Percentiles rank a stretch among this genome's conserved stretches.
phyloP scores from a whole-genome alignment of 2,329 filamentous ascomycete genomes.

The Gnomoniopsis sp. region DNA sequence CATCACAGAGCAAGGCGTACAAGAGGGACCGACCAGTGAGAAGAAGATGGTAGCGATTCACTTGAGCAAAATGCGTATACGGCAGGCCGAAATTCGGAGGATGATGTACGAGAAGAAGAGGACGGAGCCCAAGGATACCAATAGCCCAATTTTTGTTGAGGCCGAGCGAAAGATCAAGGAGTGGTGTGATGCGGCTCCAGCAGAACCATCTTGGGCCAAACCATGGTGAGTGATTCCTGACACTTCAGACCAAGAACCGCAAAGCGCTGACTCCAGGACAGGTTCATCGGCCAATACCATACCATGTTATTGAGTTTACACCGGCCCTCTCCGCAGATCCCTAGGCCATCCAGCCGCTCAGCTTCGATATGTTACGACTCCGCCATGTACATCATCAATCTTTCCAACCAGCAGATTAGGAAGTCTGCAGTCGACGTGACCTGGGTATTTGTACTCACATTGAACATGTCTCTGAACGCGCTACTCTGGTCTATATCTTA shows the following conservation, averaged over 20 bases:
- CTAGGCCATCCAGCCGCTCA: conserved; percentile 75
- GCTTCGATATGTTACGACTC: conserved; percentile 82
- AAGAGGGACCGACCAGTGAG: conserved; percentile 67
- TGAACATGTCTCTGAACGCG: conserved; percentile 91
- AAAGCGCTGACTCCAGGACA: conserved; percentile 29
- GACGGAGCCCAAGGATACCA: conserved; percentile 70
- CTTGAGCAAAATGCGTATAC: conserved; percentile 84
- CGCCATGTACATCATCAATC: conserved; percentile 74
- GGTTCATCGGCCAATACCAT: conserved; percentile 70
- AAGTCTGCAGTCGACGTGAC: conserved; percentile 77
- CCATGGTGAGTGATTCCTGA: conserved; percentile 59
- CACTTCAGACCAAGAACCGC: conserved; percentile 11
- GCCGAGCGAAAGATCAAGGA: conserved; percentile 76
- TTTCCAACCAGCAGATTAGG: conserved; percentile 77
- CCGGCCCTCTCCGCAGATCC: conserved; percentile 87
- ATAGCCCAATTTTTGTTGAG: conserved; percentile 79
- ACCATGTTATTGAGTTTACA: conserved; percentile 87
- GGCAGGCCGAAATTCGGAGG: conserved; percentile 84
- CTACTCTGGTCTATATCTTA: conserved; percentile 91
- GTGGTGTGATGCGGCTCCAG: conserved; percentile 76
- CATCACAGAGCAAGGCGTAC: conserved; percentile 75
- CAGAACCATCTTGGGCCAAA: conserved; percentile 68
- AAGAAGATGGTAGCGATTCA: conserved; percentile 90
- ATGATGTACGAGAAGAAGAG: conserved; percentile 83
- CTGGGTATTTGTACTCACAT: conserved; percentile 85